Evolutionary conservation across 2,329 filamentous ascomycete species (phyloP), one percentile per base, ranked within the genome.

Genomic region (Dendrostoma leiphaemia): DNA sequence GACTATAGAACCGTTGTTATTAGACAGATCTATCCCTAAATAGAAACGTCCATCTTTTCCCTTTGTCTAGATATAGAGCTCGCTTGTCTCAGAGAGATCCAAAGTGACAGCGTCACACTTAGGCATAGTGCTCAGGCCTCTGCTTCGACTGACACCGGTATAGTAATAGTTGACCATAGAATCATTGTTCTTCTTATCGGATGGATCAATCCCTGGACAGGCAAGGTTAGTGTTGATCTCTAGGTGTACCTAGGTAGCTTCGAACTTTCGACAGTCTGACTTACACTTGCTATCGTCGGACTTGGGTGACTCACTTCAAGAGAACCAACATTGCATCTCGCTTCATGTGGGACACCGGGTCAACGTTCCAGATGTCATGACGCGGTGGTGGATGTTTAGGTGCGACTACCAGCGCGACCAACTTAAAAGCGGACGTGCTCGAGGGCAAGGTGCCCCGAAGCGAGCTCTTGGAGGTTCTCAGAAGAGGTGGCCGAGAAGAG

Each of bases 31-130:
- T 5, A 40, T 26, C 44, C 44, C 44, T 46, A 13, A 4, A 15
- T 32, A 34, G 1, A n/a, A n/a, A n/a, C n/a, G n/a, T 10, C 54
- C 57, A 19, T 38, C 31, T 17, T 31, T 21, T 13, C 40, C 48
- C 28, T 44, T 51, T n/a, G 51, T 41, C 38, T 57, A 50, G 43
- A 59, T 31, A 38, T 53, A 59, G 13, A 59, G 51, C 26, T 59
- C 57, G 29, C 48, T 52, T 26, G 49, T 38, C 10, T 15, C 19
- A 38, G 40, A 38, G 21, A 59, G 35, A 4, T 51, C 45, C 5
- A 56, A 37, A n/a, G 40, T 57, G 28, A 48, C 40, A 26, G 37
- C 51, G 34, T 44, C 54, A 17, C 35, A 26, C 24, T 56, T 47
- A 4, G 38, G 9, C n/a, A 54, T 37, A 15, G 57, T 50, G 37